Evolutionary conservation across 108 stramenopile species (phyloP), one percentile per base, ranked within the genome.

Genomic region (Cyclotella cryptica): DNA sequence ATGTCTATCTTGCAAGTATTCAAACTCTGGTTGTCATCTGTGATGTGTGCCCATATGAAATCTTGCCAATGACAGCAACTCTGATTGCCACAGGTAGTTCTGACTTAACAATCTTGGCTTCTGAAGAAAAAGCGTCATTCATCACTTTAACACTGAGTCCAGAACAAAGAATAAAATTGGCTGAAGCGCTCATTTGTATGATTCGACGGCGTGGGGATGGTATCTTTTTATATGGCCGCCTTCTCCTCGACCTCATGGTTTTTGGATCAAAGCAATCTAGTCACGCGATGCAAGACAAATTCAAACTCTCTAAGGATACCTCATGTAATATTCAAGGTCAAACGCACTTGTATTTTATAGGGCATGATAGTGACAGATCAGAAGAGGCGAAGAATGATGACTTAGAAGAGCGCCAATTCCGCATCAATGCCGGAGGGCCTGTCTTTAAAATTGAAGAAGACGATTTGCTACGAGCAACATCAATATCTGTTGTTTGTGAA

Each of bases 1-100:
- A 93, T 69, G 95, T 96, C 29, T 96, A 89, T 49, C 84, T 96
- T 24, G 95, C 95, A 42, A 89, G 91, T 7, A 88, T 96, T 57
- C 92, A 96, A 66, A 89, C 92, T 29, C 66, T 96, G 54, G 92
- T 89, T 35, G 79, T 86, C 15, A 76, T 92, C 13, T 86, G 90
- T 27, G 92, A 93, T 72, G 69, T 85, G 14, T 65, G 64, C 42
- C 89, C 91, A 35, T 53, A 29, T 45, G 51, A 84, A 12, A 79
- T 90, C 39, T 66, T 94, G 19, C 89, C 93, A 8, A 13, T 87
- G 24, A 54, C 90, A 24, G 89, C 78, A 42, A 18, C 26, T 55
- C 83, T 69, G 19, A 66, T 89, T 40, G 81, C 82, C 12, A 60
- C 69, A 30, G 86, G 88, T 43, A 62, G 22, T 27, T 22, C 69